Conservation (phyloP, 768 basidiomycete species). For the Hydnomerulius pinastri region DNA sequence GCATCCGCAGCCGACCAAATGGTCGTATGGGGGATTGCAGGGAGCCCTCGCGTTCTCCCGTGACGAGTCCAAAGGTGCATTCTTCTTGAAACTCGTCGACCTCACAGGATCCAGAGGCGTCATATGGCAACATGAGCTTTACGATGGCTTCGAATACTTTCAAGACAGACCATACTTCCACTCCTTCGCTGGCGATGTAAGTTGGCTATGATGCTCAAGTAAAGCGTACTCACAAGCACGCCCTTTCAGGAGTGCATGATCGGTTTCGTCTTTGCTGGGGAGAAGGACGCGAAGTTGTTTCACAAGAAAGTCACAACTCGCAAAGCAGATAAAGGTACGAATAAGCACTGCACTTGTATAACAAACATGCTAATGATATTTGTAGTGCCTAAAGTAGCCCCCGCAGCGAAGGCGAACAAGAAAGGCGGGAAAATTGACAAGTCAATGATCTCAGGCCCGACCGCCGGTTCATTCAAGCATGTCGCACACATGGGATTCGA, state of each 20-base stretch:
- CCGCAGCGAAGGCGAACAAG: slow-evolving; percentile 54
- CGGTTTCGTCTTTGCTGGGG: slow-evolving; percentile 87
- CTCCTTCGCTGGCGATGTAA: slow-evolving; percentile 88
- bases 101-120: slow-evolving; percentile 80
- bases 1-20: slow-evolving; percentile 69
- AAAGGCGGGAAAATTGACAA: slow-evolving; percentile 88
- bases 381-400: slow-evolving; percentile 46
- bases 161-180: slow-evolving; percentile 91
- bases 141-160: slow-evolving; percentile 76
- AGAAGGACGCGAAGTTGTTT: slow-evolving; percentile 80
- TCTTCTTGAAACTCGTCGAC: slow-evolving; percentile 81
- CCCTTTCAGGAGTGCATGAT: slow-evolving; percentile 78
- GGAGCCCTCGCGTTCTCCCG: slow-evolving; percentile 78
- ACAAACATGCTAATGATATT: slow-evolving; percentile 4
- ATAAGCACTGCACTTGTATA: background rate
- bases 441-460: slow-evolving; percentile 86
- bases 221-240: background rate
- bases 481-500: slow-evolving; percentile 97
- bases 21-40: slow-evolving; percentile 87
- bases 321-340: slow-evolving; percentile 61
- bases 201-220: slow-evolving; percentile 34
- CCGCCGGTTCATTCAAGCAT: slow-evolving; percentile 78
- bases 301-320: slow-evolving; percentile 79
- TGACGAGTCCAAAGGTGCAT: slow-evolving; percentile 56
- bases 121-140: slow-evolving; percentile 93